These are phyloP conservation scores for Colletotrichum siamense DNA, from an alignment of 2,329 filamentous ascomycete species.

Conservation along the genomic window DNA sequence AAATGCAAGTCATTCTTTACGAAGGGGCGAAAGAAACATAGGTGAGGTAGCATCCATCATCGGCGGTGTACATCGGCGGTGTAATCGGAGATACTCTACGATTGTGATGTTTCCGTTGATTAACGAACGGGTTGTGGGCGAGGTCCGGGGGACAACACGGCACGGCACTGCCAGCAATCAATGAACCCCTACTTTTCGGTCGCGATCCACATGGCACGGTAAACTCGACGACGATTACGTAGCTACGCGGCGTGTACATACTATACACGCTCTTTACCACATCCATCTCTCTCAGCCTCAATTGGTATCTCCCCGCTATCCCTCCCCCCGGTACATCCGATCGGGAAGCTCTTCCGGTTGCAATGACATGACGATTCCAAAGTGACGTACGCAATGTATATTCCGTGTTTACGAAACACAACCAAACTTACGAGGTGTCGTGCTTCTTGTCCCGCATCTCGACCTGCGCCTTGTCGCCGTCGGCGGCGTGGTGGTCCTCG, in stretches of 20 bases:
- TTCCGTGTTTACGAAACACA: neutral
- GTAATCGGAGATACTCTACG: neutral
- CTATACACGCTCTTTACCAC: neutral
- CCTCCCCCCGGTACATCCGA: neutral
- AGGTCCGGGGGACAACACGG: neutral
- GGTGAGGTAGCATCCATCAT: neutral
- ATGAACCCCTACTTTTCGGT: neutral
- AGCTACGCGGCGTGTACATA: neutral
- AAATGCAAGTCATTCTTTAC: neutral
- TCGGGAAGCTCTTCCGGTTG: neutral
- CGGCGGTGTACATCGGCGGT: neutral
- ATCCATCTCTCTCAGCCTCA: neutral
- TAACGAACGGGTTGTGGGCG: neutral
- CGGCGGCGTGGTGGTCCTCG: slow-evolving; percentile 30
- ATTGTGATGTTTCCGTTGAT: neutral
- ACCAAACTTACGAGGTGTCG: neutral
- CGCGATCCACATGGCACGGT: neutral
- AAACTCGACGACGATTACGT: slow-evolving; percentile 3
- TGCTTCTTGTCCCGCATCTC: slow-evolving; percentile 40
- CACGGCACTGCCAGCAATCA: neutral
- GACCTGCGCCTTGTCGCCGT: slow-evolving; percentile 41
- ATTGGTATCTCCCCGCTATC: neutral
- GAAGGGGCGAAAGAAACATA: neutral
- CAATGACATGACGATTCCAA: neutral
- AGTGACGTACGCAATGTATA: neutral